Percentiles rank a stretch among this genome's conserved stretches.
phyloP scores from a whole-genome alignment of 2,329 filamentous ascomycete genomes.

The Capronia epimyces region DNA sequence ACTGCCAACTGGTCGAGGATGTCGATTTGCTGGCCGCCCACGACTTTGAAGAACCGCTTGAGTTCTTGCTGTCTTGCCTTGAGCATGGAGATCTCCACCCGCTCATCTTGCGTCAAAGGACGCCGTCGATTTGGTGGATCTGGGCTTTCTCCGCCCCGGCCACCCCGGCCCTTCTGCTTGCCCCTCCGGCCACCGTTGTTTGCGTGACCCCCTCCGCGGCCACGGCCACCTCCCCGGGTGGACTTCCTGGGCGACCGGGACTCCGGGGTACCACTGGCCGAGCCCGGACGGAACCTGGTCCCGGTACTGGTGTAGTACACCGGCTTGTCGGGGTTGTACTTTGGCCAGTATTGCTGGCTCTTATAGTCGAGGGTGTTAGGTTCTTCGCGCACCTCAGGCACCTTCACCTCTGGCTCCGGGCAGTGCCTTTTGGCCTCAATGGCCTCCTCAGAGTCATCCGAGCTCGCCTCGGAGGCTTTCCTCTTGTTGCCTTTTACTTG shows the following conservation, averaged over 20 bases:
- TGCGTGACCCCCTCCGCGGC: constrained; percentile 32
- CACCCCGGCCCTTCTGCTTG: constrained; percentile 28
- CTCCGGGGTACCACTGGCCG: constrained; percentile 6
- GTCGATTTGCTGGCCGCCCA: constrained; percentile 39
- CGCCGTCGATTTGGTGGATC: constrained; percentile 32
- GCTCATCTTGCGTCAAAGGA: constrained; percentile 23
- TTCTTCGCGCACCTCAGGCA: neutral
- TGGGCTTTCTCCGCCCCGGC: constrained; percentile 28
- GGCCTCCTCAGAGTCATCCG: neutral
- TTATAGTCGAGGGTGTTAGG: neutral
- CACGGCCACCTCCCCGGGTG: constrained; percentile 33
- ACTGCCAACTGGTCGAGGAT: constrained; percentile 38
- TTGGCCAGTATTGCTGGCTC: constrained; percentile 6
- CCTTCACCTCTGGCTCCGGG: neutral
- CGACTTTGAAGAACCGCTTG: constrained; percentile 38
- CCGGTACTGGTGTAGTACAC: constrained; percentile 6
- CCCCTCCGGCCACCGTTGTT: constrained; percentile 31
- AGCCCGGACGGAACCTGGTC: constrained; percentile 5
- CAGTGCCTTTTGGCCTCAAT: neutral
- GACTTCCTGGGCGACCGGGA: constrained; percentile 21
- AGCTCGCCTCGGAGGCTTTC: neutral
- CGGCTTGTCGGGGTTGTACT: constrained; percentile 4
- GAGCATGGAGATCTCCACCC: constrained; percentile 29
- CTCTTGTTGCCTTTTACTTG: neutral
- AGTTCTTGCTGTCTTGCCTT: constrained; percentile 41